Evolutionary conservation across 495 filamentous ascomycete species (phyloP).

Genomic region (Aspergillus diversus): DNA sequence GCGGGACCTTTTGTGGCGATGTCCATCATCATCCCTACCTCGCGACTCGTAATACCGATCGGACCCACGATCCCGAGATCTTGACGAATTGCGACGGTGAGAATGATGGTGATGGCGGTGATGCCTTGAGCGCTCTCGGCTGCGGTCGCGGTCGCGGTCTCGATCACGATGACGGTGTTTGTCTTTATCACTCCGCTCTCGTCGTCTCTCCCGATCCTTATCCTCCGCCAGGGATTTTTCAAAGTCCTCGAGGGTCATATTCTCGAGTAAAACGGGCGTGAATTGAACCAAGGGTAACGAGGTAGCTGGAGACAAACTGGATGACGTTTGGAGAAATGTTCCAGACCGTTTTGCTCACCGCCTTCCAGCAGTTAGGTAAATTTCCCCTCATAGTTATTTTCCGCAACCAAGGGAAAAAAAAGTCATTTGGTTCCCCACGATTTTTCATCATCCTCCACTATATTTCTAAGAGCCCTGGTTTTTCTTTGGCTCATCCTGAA

Average conservation of each 20-base stretch:
- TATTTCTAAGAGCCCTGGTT: not conserved
- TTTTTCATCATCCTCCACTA: not conserved
- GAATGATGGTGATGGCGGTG: conserved; percentile 42
- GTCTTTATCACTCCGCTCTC: conserved; percentile 40
- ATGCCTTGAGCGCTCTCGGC: conserved; percentile 42
- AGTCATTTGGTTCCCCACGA: conserved; percentile 23
- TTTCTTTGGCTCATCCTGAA: not conserved
- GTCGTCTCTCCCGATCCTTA: conserved; percentile 42
- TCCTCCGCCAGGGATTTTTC: conserved; percentile 53
- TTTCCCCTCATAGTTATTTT: conserved; percentile 42
- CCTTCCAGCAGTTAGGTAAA: conserved; percentile 11
- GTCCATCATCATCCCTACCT: conserved; percentile 47
- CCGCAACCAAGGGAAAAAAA: conserved; percentile 35
- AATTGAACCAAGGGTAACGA: conserved; percentile 11
- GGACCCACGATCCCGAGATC: conserved; percentile 41
- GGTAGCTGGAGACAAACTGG: conserved; percentile 18
- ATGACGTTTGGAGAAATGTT: conserved; percentile 38
- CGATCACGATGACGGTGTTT: conserved; percentile 37
- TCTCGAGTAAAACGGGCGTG: conserved; percentile 8
- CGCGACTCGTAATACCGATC: conserved; percentile 39
- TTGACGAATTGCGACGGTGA: conserved; percentile 50
- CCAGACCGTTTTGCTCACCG: conserved; percentile 31
- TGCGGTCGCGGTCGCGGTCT: conserved; percentile 46
- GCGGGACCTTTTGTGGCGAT: conserved; percentile 59
- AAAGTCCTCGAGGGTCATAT: conserved; percentile 60